These are phyloP conservation scores for Globomyces pollinis-pini DNA, from an alignment of 192 early-diverging fungal genomes.

Conservation along the genomic window DNA sequence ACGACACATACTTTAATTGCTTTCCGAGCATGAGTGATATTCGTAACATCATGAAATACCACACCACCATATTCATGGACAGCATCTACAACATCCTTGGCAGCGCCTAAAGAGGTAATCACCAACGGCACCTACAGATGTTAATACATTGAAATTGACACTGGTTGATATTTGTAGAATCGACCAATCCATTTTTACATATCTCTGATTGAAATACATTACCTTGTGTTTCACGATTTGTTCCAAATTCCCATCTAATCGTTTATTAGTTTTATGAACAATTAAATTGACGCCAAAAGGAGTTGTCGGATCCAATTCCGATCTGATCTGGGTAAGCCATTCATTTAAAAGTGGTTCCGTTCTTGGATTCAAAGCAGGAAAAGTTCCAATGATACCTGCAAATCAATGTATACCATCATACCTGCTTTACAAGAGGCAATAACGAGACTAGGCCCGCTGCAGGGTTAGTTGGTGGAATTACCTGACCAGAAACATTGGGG, in stretches of 20 bases:
- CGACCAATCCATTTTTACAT: too few species aligned
- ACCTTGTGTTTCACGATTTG: conserved; percentile 18
- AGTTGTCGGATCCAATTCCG: neutral
- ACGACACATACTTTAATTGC: conserved; percentile 18
- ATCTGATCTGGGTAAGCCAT: conserved; percentile 17
- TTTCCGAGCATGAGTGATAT: conserved; percentile 18
- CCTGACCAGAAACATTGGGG: conserved; percentile 29
- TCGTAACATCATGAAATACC: conserved; percentile 27
- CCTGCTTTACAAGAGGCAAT: conserved; percentile 12
- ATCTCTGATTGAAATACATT: neutral
- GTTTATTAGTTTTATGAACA: conserved; percentile 26
- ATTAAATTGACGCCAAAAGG: conserved; percentile 25
- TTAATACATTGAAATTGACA: too few species aligned
- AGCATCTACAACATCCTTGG: conserved; percentile 16
- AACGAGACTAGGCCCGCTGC: conserved; percentile 12
- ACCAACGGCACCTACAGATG: conserved; percentile 22
- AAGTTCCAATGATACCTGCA: conserved; percentile 20
- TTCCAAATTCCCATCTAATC: conserved; percentile 14
- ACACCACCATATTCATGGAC: conserved; percentile 20
- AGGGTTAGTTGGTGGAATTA: too few species aligned
- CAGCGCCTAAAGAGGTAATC: conserved; percentile 24
- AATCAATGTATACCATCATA: too few species aligned
- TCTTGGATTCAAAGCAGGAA: conserved; percentile 24
- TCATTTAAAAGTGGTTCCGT: conserved; percentile 13
- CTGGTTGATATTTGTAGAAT: too few species aligned